Percentiles rank a stretch among this genome's conserved stretches.
phyloP scores from a whole-genome alignment of 2,329 filamentous ascomycete species.

The Leptographium radiaticola region DNA sequence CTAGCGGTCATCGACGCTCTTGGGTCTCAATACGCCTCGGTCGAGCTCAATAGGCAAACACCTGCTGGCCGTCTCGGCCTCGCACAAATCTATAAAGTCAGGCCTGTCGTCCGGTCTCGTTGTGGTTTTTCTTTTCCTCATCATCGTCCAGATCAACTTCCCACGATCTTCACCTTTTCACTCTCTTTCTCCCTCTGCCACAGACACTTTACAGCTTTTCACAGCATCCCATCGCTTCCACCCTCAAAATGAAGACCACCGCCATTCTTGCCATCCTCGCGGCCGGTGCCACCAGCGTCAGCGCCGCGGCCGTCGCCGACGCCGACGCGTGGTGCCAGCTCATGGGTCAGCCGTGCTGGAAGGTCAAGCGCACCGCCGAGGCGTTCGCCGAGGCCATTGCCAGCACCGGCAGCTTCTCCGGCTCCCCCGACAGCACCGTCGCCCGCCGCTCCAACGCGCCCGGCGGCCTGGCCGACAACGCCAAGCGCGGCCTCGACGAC shows the following conservation, averaged over 20 bases:
- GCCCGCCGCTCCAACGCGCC: constrained; percentile 9
- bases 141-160: not conserved
- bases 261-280: constrained; percentile 10
- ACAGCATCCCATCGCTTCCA: not conserved
- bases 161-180: not conserved
- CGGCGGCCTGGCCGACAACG: constrained; percentile 9
- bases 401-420: not conserved
- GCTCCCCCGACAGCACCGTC: not conserved
- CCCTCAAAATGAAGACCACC: constrained; percentile 10
- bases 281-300: constrained; percentile 8
- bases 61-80: not conserved
- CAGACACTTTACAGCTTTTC: not conserved
- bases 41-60: not conserved
- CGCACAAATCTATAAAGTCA: not conserved
- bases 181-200: not conserved
- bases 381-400: constrained; percentile 7
- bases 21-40: not conserved
- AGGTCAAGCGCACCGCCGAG: constrained; percentile 10
- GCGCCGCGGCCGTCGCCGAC: constrained; percentile 8
- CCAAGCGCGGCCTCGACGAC: constrained; percentile 11
- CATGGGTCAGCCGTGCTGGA: constrained; percentile 11
- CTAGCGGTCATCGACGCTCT: not conserved
- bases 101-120: too few relatives aligned
- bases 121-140: not conserved
- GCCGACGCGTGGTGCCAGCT: constrained; percentile 8